Percentiles rank a stretch among this genome's conserved stretches.
Conservation (phyloP, 2,329 filamentous ascomycete genomes). For the Cordyceps fumosorosea region DNA sequence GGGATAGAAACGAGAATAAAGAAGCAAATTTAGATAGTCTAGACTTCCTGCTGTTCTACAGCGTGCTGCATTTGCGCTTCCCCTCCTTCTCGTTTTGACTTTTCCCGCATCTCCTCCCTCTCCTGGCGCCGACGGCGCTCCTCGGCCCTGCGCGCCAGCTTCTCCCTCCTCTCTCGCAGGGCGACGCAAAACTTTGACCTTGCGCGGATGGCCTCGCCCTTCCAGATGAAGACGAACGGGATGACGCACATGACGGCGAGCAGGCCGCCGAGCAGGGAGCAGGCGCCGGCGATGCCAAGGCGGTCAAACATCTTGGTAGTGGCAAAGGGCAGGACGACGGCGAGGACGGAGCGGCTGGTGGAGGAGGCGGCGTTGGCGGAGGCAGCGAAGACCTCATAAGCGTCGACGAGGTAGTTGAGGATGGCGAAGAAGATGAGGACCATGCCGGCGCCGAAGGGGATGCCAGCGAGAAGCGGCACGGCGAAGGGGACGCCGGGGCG, state of each 20-base stretch:
- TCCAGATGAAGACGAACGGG: conserved; percentile 49
- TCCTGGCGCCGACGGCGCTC: conserved; percentile 27
- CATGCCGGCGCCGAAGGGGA: conserved; percentile 57
- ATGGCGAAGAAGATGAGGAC: conserved; percentile 58
- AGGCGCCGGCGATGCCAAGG: conserved; percentile 44
- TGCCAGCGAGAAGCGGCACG: conserved; percentile 52
- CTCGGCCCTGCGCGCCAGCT: conserved; percentile 35
- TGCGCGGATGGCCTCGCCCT: conserved; percentile 47
- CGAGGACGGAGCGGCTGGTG: conserved; percentile 88
- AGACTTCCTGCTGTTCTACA: background rate
- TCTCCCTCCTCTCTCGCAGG: conserved; percentile 44
- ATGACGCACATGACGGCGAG: conserved; percentile 44
- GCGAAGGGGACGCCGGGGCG: conserved; percentile 41
- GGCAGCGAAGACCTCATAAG: conserved; percentile 61
- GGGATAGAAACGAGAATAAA: background rate
- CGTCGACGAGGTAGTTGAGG: conserved; percentile 59
- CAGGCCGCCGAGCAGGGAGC: conserved; percentile 44
- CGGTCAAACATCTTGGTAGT: conserved; percentile 42
- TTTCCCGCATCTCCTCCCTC: conserved; percentile 18
- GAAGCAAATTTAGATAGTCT: too few species aligned
- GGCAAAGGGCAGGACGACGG: conserved; percentile 60
- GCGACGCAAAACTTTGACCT: conserved; percentile 57
- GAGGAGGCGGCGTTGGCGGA: conserved; percentile 79
- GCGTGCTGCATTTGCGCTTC: background rate
- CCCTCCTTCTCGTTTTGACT: conserved; percentile 12